Base-by-base conservation (phyloP, 768 basidiomycete species). In the Rhodotorula kratochvilovae region DNA sequence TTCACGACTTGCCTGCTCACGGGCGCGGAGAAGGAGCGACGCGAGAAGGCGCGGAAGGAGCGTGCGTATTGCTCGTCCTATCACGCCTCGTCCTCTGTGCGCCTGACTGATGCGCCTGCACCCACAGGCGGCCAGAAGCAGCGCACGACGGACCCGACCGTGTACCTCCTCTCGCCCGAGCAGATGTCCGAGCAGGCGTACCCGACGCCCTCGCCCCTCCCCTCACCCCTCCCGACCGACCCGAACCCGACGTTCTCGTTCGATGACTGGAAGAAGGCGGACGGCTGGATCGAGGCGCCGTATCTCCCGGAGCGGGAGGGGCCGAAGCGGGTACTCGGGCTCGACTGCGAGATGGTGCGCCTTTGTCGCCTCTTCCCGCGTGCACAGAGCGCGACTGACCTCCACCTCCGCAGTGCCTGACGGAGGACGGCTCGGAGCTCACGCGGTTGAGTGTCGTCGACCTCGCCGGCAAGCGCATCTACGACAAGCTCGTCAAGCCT, bases 171-270 rank as follows among this genome's bases (percentile, higher is more conserved):
- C 46, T 86, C 88, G 0, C 80, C 87, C 33, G 87, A 90, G 70
- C 89, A 94, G 78, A 94, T 97, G 92, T 84, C 90, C 63, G 91
- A 97, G 77, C 92, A 97, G 77, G 91, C 93, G 63, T 98, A 97
- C 76, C 91, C 90, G 0, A 82, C 92, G 62, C 91, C 93, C 13
- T 88, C 88, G 0, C 55, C 71, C 3, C 58, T 66, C 25, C 90
- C 72, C 82, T 87, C 5, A 87, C 87, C 71, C 80, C 87, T 74
- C 86, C 86, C 77, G 57, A 35, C 71, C 55, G 35, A 59, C 35
- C 15, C 68, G 35, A 56, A 56, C 31, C n/a, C 65, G 35, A 57
- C 45, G 39, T 67, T 72, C 60, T 61, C 61, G 3, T 75, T 64
- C 42, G 69, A 72, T 23, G 70, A 76, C 57, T 65, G 79, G 77